A percentile compares a stretch with the other conserved stretches of the same genome.
These are phyloP conservation scores for Mycena epipterygia DNA, from an alignment of 768 basidiomycete genomes.

Conservation along the genomic window DNA sequence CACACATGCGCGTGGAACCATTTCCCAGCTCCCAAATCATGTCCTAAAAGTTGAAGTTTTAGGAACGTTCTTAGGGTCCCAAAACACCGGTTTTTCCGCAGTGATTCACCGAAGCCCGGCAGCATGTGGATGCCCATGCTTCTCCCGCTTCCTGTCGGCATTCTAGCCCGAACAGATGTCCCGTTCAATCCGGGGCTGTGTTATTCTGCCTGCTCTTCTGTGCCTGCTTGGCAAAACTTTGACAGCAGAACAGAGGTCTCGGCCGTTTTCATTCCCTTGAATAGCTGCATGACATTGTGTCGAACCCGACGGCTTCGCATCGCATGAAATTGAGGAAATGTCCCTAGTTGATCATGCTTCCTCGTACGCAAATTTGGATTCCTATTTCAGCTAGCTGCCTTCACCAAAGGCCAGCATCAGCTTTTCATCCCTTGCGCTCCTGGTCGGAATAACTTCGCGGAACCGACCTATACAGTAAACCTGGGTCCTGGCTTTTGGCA, in stretches of 20 bases:
- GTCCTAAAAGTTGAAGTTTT: neutral
- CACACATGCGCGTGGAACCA: neutral
- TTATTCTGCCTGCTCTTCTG: neutral
- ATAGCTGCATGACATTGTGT: neutral
- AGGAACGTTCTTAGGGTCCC: neutral
- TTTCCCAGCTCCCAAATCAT: neutral
- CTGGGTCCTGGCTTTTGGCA: neutral
- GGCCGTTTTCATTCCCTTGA: conserved; percentile 1
- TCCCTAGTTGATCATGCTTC: too few species aligned
- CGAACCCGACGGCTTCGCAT: neutral
- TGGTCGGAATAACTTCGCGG: neutral
- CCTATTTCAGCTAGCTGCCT: neutral
- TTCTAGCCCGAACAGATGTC: too few species aligned
- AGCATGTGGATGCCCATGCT: too few species aligned
- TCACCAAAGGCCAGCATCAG: neutral
- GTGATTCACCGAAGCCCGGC: neutral
- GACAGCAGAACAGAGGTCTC: neutral
- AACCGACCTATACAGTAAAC: neutral
- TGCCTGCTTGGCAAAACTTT: neutral
- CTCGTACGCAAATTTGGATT: too few species aligned
- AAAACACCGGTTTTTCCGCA: neutral
- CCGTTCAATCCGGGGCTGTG: conserved; percentile 1
- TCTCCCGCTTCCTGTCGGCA: too few species aligned
- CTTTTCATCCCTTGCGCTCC: neutral
- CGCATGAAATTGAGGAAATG: neutral